Percentiles rank a stretch among this genome's conserved stretches.
phyloP scores from a whole-genome alignment of 306 rosid species.

The Hippophae gyantsensis region DNA sequence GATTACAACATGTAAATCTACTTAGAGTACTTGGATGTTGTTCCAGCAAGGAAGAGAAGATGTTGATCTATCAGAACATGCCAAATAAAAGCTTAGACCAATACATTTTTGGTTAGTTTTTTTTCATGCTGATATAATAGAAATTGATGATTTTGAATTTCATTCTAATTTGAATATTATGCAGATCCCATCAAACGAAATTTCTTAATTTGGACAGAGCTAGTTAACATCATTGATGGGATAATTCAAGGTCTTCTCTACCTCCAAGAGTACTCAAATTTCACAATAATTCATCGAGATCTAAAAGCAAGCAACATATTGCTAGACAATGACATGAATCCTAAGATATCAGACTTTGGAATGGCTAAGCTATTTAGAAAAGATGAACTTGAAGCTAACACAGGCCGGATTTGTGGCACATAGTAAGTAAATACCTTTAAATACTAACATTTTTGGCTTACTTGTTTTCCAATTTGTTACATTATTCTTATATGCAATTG shows the following conservation, averaged over 20 bases:
- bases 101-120: constrained; percentile 27
- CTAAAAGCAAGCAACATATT: constrained; percentile 53
- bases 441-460: background rate
- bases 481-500: constrained; percentile 1
- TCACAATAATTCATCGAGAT: constrained; percentile 59
- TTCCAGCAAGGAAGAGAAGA: too few relatives aligned
- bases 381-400: constrained; percentile 57
- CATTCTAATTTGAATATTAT: constrained; percentile 2
- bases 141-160: background rate
- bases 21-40: too few relatives aligned
- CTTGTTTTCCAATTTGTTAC: background rate
- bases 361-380: constrained; percentile 52
- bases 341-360: constrained; percentile 66
- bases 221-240: constrained; percentile 53
- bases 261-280: constrained; percentile 69
- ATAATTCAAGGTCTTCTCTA: constrained; percentile 65
- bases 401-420: constrained; percentile 49
- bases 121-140: background rate
- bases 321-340: constrained; percentile 41
- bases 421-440: constrained; percentile 27
- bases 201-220: constrained; percentile 37
- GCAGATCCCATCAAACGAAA: constrained; percentile 34
- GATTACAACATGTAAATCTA: too few relatives aligned
- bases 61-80: too few relatives aligned
- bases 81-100: too few relatives aligned